Evolutionary conservation across 2,329 filamentous ascomycete genomes (phyloP), one percentile per base, ranked within the genome.

Genomic region (Capronia coronata): DNA sequence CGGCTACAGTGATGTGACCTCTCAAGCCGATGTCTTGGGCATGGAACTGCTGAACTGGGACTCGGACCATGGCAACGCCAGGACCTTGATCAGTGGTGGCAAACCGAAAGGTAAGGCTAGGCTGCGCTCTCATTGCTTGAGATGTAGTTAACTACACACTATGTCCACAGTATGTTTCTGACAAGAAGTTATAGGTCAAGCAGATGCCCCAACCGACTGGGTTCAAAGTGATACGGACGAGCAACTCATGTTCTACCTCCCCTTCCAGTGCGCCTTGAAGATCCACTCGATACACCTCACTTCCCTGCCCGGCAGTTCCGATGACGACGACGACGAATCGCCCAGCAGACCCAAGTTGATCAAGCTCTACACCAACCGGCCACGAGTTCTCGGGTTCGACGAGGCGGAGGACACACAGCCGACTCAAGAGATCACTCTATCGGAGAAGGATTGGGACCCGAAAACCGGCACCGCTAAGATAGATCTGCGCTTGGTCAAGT

Each of bases 211-310:
- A 22, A 80, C 79, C 64, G 91, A 98, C 69, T 97, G 87, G 84
- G 83, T 97, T 18, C 87, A 96, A 74, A 96, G 88, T 67, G 91
- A 96, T 64, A 94, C 91, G 29, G 93, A 98, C 65, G 90, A 97
- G 71, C 93, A 98, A 74, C 74, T 98, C 55, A 86, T 97, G 78
- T 77, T 98, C 40, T 97, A 84, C 69, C 76, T 94, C 49, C 91
- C 93, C 1, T 95, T 98, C 71, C 84, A 90, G 67, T 81, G 84
- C 25, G 87, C 82, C 41, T 67, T 95, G 58, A 98, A 97, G 74
- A 77, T 97, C 44, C 91, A 96, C 70, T 90, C 88, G 9, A 71
- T 79, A 48, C 75, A 97, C 71, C 80, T 98, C 62, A 97, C 93
- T 1, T 96, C 90, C 2, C 68, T 88, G 30, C 84, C 86, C 3